These are phyloP conservation scores for Papilionanthe hybrid DNA, from an alignment of 116 monocot species.

Conservation along the genomic window DNA sequence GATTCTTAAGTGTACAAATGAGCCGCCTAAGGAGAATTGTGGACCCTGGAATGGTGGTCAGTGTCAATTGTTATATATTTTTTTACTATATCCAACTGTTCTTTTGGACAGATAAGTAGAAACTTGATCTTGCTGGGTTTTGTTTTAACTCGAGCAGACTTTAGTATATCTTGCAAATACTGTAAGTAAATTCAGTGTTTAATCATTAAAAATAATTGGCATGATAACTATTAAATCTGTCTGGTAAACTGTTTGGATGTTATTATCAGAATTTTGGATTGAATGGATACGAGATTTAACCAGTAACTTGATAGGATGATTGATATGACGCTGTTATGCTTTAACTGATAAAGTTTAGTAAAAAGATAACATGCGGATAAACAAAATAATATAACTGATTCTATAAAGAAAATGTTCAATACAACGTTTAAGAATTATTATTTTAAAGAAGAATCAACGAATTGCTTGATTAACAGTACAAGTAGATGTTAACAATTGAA, in stretches of 20 bases:
- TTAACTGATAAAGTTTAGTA: background rate
- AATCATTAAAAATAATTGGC: background rate
- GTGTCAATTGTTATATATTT: background rate
- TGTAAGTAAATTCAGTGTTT: background rate
- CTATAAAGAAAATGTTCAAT: background rate
- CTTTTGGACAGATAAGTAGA: background rate
- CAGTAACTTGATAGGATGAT: background rate
- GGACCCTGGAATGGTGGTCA: conserved; percentile 41
- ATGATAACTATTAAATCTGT: background rate
- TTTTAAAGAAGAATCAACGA: background rate
- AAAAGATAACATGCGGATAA: background rate
- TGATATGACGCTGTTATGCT: too few relatives aligned
- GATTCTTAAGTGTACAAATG: conserved; percentile 49
- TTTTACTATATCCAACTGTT: background rate
- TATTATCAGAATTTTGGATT: background rate
- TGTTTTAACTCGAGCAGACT: background rate
- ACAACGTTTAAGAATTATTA: background rate
- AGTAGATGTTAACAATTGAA: background rate
- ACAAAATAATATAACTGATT: background rate
- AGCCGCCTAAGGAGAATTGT: conserved; percentile 29
- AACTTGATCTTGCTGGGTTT: background rate
- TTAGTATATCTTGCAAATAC: too few relatives aligned
- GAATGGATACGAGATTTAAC: background rate
- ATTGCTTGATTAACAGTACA: background rate
- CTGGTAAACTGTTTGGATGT: background rate